Percentiles rank a stretch among this genome's conserved stretches.
These are phyloP conservation scores for Ricinus communis DNA, from an alignment of 345 rosid species.

Conservation along the genomic window DNA sequence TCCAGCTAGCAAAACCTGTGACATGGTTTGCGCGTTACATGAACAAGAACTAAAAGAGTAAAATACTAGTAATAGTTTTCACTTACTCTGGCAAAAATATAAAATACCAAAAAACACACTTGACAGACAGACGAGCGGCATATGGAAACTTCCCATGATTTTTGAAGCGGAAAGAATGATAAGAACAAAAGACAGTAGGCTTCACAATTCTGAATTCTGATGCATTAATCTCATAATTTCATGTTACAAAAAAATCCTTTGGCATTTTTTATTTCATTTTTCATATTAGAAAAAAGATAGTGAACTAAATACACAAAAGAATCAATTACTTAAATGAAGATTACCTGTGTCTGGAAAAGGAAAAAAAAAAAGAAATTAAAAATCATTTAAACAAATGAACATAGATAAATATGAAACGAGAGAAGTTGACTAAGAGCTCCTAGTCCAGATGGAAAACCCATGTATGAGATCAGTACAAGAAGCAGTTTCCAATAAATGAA, in stretches of 20 bases:
- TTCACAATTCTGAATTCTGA: not conserved
- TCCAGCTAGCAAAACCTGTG: slow-evolving; percentile 77
- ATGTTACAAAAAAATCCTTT: not conserved
- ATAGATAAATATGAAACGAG: too few relatives aligned
- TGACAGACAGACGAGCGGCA: not conserved
- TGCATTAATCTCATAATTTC: slow-evolving; percentile 7
- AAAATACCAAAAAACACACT: not conserved
- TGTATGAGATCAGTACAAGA: not conserved
- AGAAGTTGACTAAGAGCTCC: not conserved
- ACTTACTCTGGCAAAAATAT: not conserved
- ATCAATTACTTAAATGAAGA: not conserved
- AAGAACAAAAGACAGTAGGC: not conserved
- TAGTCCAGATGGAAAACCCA: not conserved
- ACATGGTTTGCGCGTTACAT: slow-evolving; percentile 14
- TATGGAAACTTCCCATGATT: not conserved
- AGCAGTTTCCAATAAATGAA: not conserved
- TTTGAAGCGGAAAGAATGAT: not conserved
- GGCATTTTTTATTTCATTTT: not conserved
- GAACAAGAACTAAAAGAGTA: not conserved
- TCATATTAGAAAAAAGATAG: not conserved
- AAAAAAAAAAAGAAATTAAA: not conserved
- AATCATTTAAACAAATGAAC: not conserved
- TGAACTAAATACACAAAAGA: not conserved
- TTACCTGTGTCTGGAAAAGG: not conserved
- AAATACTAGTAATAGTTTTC: not conserved